Conservation (phyloP, 495 filamentous ascomycete genomes). For the Daldinia decipiens region DNA sequence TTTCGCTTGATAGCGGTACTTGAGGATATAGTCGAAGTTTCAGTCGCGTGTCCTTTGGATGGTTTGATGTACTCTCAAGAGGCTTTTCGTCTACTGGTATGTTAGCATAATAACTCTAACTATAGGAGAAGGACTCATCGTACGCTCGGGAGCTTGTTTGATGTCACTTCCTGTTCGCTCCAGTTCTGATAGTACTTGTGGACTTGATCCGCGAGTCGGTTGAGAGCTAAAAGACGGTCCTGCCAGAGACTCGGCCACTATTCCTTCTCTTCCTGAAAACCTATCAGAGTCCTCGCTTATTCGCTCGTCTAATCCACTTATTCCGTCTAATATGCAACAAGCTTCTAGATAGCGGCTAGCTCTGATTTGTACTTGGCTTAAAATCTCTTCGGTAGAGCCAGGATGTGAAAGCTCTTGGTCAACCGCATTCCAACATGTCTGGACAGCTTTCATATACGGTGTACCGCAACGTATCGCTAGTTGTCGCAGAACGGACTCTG, state of each 20-base stretch:
- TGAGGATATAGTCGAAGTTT: conserved; percentile 63
- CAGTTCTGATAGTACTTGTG: not conserved
- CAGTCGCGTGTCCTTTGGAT: conserved; percentile 43
- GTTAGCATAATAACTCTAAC: conserved; percentile 31
- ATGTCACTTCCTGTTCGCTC: not conserved
- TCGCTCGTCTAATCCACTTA: conserved; percentile 60
- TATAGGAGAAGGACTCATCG: conserved; percentile 1
- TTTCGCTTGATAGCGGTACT: conserved; percentile 65
- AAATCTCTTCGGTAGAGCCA: conserved; percentile 54
- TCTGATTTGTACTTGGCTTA: conserved; percentile 54
- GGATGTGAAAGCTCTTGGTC: conserved; percentile 67
- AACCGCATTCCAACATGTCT: conserved; percentile 79
- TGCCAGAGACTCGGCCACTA: conserved; percentile 13
- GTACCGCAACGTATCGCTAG: conserved; percentile 77
- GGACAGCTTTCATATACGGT: conserved; percentile 82
- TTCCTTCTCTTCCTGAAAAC: conserved; percentile 23
- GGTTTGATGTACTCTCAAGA: not conserved
- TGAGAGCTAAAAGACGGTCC: conserved; percentile 25
- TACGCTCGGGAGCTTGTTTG: conserved; percentile 40
- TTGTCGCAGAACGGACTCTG: conserved; percentile 64
- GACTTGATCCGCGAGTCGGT: not conserved
- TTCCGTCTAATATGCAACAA: conserved; percentile 61
- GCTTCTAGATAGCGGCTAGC: conserved; percentile 60
- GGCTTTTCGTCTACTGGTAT: conserved; percentile 19
- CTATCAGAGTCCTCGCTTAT: conserved; percentile 51